These are phyloP conservation scores for Penicillium verhagenii DNA, from an alignment of 495 filamentous ascomycete genomes.

Conservation along the genomic window DNA sequence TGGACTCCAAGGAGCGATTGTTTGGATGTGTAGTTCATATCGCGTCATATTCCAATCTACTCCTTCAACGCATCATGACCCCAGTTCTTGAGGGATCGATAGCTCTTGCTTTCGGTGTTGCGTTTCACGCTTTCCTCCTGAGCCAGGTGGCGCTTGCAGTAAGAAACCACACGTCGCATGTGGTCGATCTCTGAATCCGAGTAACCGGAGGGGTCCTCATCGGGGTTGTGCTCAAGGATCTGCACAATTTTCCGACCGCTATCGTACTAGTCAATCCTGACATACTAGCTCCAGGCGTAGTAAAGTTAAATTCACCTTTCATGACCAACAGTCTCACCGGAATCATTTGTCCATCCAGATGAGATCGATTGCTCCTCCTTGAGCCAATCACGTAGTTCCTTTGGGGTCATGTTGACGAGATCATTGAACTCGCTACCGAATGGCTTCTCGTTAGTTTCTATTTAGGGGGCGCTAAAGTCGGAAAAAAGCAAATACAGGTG, in stretches of 20 bases:
- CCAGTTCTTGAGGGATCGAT: constrained; percentile 66
- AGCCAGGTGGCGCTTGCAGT: constrained; percentile 64
- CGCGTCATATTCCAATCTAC: neutral
- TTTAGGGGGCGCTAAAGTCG: neutral
- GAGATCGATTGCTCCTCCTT: constrained; percentile 50
- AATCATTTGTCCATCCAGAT: constrained; percentile 59
- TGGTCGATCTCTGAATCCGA: constrained; percentile 57
- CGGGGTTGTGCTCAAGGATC: constrained; percentile 61
- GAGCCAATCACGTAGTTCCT: constrained; percentile 62
- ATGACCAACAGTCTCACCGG: constrained; percentile 63
- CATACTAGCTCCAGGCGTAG: neutral
- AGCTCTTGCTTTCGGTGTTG: constrained; percentile 54
- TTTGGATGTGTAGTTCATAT: neutral
- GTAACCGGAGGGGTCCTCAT: constrained; percentile 54
- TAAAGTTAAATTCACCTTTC: constrained; percentile 47
- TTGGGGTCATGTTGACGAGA: constrained; percentile 64
- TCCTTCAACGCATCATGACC: constrained; percentile 60
- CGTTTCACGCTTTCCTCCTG: constrained; percentile 61
- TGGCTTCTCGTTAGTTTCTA: constrained; percentile 25
- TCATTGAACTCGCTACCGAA: constrained; percentile 62
- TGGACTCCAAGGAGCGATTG: no score
- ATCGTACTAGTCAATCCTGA: neutral
- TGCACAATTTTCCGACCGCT: constrained; percentile 63
- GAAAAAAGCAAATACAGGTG: neutral
- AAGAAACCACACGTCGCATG: constrained; percentile 64